Evolutionary conservation across 208 protist species (phyloP).

Genomic region (Acanthamoeba polyphaga): DNA sequence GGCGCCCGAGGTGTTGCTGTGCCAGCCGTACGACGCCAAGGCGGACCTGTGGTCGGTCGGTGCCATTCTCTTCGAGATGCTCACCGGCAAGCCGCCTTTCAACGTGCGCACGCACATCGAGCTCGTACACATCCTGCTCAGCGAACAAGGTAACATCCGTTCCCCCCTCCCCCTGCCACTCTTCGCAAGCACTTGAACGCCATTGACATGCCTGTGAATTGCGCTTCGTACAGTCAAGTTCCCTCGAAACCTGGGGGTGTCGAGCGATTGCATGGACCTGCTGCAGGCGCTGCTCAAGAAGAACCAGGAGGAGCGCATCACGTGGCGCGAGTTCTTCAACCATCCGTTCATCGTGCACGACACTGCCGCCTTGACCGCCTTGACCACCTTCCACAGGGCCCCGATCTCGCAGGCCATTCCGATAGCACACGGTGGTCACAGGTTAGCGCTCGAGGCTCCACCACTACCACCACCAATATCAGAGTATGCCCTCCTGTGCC

Average conservation of each 20-base stretch:
- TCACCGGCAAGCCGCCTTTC: slow-evolving; percentile 49
- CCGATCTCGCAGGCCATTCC: background rate
- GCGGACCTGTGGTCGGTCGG: slow-evolving; percentile 68
- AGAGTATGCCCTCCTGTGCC: background rate
- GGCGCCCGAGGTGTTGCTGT: slow-evolving; percentile 56
- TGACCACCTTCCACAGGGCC: background rate
- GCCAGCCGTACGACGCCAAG: slow-evolving; percentile 69
- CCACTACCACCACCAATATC: no score
- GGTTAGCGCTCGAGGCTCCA: background rate
- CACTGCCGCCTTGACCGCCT: background rate
- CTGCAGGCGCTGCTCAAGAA: slow-evolving; percentile 57
- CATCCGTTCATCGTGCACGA: slow-evolving; percentile 9
- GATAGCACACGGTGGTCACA: background rate
- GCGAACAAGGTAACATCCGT: background rate
- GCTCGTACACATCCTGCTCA: slow-evolving; percentile 39
- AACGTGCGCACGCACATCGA: slow-evolving; percentile 63
- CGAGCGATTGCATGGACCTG: slow-evolving; percentile 62
- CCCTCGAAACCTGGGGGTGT: background rate
- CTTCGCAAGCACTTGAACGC: no score
- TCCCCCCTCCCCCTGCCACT: no score
- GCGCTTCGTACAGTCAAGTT: background rate
- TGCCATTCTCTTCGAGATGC: slow-evolving; percentile 60
- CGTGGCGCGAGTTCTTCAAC: slow-evolving; percentile 67
- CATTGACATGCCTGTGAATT: no score
- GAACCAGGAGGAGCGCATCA: slow-evolving; percentile 60